Conservation (phyloP, 228 moss, liverwort and hornwort species). For the Sphagnum fallax region DNA sequence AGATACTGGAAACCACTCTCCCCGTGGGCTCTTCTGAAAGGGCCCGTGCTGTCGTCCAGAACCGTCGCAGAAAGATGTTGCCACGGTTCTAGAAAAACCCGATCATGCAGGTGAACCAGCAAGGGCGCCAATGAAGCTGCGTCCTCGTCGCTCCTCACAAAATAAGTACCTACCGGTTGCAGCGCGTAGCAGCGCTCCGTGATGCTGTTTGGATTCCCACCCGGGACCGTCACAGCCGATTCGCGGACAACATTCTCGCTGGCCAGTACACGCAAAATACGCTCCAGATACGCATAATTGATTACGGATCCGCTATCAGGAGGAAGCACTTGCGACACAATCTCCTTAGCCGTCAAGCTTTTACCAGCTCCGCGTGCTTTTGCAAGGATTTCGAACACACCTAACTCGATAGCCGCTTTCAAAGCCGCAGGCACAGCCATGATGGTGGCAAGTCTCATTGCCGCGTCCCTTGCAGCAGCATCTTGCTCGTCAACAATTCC, state of each 20-base stretch:
- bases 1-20: slow-evolving; percentile 23
- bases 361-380: slow-evolving; percentile 6
- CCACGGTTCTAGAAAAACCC: slow-evolving; percentile 5
- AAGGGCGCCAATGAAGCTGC: slow-evolving; percentile 7
- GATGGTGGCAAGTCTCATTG: no score
- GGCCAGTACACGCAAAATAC: slow-evolving; percentile 25
- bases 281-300: slow-evolving; percentile 14
- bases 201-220: background rate
- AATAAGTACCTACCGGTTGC: slow-evolving; percentile 12
- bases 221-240: background rate
- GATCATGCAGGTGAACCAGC: background rate
- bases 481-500: no score
- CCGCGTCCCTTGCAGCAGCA: no score
- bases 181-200: slow-evolving; percentile 16
- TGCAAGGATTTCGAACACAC: slow-evolving; percentile 23
- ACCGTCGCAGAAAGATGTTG: slow-evolving; percentile 18
- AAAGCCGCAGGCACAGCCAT: background rate
- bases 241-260: slow-evolving; percentile 13
- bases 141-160: slow-evolving; percentile 18
- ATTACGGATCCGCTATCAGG: slow-evolving; percentile 8
- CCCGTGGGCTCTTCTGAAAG: slow-evolving; percentile 21
- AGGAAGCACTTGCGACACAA: slow-evolving; percentile 9
- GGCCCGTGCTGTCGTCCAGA: slow-evolving; percentile 9
- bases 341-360: slow-evolving; percentile 12
- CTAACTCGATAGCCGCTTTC: slow-evolving; percentile 13